Conservation (phyloP, 257 asterid species). For the Gardenia jasminoides region DNA sequence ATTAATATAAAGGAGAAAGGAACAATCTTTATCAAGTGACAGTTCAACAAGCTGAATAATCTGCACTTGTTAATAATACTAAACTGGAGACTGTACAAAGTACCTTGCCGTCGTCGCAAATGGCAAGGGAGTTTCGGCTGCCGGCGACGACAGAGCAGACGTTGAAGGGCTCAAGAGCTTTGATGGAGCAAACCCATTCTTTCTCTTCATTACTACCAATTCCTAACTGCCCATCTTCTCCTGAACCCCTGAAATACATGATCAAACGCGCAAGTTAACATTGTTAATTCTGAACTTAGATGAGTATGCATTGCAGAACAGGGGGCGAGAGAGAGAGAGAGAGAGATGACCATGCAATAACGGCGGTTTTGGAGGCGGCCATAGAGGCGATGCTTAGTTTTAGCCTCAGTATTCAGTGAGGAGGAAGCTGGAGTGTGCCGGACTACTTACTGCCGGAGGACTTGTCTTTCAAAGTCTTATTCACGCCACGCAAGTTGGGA, state of each 20-base stretch:
- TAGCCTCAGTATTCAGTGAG: not conserved
- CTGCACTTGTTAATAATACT: too few relatives aligned
- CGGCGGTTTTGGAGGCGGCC: conserved; percentile 66
- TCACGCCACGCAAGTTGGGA: not conserved
- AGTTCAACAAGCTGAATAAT: not conserved
- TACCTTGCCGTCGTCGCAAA: conserved; percentile 93
- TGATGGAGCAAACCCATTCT: conserved; percentile 73
- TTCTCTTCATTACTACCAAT: conserved; percentile 78
- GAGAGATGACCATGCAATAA: conserved; percentile 69
- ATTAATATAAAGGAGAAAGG: not conserved
- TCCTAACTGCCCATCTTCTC: conserved; percentile 98
- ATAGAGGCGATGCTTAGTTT: conserved; percentile 25
- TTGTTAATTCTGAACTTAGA: too few relatives aligned
- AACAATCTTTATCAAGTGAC: not conserved
- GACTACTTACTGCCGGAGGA: not conserved
- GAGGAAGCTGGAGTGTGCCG: not conserved
- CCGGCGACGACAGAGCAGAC: conserved; percentile 85
- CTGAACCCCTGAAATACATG: conserved; percentile 72
- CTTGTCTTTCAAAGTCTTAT: not conserved
- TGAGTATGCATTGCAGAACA: not conserved
- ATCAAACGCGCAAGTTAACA: not conserved
- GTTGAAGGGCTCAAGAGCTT: conserved; percentile 50
- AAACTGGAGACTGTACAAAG: not conserved
- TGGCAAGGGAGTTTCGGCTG: conserved; percentile 95
- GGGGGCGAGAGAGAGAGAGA: not conserved